Conservation (phyloP, 2,329 filamentous ascomycete species). For the Clonostachys sp. region DNA sequence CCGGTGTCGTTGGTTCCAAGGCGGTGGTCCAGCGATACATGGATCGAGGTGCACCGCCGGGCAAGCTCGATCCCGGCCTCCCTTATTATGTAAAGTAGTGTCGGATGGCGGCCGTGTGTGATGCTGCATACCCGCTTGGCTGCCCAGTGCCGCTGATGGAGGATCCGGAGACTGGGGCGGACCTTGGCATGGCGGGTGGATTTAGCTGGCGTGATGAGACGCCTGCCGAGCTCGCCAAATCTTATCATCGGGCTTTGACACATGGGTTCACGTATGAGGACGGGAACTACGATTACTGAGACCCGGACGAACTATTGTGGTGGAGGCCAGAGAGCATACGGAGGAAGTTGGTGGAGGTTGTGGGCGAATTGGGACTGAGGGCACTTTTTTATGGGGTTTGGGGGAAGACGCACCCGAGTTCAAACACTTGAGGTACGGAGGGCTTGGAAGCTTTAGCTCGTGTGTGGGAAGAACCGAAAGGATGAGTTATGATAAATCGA, state of each 20-base stretch:
- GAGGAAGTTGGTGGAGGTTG: constrained; percentile 57
- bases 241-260: constrained; percentile 50
- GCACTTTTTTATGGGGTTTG: constrained; percentile 74
- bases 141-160: constrained; percentile 54
- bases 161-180: constrained; percentile 50
- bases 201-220: constrained; percentile 58
- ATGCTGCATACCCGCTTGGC: constrained; percentile 36
- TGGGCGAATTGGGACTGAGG: constrained; percentile 50
- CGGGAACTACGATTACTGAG: constrained; percentile 68
- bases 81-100: constrained; percentile 68
- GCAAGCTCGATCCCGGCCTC: constrained; percentile 57
- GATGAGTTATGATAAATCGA: constrained; percentile 20
- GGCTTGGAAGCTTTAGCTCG: constrained; percentile 3
- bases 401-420: constrained; percentile 58
- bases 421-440: constrained; percentile 23
- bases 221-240: constrained; percentile 45
- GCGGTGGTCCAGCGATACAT: constrained; percentile 56
- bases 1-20: constrained; percentile 51
- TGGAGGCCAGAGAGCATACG: constrained; percentile 61
- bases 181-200: constrained; percentile 50
- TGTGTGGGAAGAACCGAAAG: not conserved
- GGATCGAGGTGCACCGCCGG: constrained; percentile 40
- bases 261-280: constrained; percentile 49
- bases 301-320: constrained; percentile 53
- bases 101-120: constrained; percentile 35